Evolutionary conservation across 805 yeast species (phyloP).

Genomic region (Ogataea wickerhamii): DNA sequence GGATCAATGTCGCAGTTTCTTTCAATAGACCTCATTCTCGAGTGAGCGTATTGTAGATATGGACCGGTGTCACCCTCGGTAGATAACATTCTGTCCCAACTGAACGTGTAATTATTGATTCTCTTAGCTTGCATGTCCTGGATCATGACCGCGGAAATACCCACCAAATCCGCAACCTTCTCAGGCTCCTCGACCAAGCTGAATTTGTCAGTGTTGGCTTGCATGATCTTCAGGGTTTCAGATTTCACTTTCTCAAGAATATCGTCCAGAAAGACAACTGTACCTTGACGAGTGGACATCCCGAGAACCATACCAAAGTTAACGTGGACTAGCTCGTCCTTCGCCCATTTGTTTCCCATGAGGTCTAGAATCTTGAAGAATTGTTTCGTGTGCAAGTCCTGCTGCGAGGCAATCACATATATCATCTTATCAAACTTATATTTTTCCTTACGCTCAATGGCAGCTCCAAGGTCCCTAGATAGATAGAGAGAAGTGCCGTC

Average conservation of each 20-base stretch:
- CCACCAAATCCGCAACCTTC: constrained; percentile 89
- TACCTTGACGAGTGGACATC: constrained; percentile 97
- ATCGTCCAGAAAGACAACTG: constrained; percentile 94
- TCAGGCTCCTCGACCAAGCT: constrained; percentile 93
- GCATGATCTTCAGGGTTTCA: constrained; percentile 95
- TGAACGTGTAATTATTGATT: constrained; percentile 91
- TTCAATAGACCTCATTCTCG: constrained; percentile 91
- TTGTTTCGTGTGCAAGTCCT: constrained; percentile 91
- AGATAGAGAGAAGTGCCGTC: constrained; percentile 94
- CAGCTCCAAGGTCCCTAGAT: constrained; percentile 97
- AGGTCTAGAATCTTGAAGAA: constrained; percentile 90
- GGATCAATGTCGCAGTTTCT: constrained; percentile 65
- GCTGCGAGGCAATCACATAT: constrained; percentile 94
- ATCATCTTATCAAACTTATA: constrained; percentile 93
- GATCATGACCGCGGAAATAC: constrained; percentile 96
- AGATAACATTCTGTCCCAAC: constrained; percentile 97
- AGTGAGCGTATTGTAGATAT: constrained; percentile 96
- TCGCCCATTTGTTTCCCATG: constrained; percentile 88
- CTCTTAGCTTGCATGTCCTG: constrained; percentile 99
- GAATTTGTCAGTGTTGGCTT: constrained; percentile 83
- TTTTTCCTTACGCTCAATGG: constrained; percentile 79
- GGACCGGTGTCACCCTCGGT: constrained; percentile 99
- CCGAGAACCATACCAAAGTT: constrained; percentile 98
- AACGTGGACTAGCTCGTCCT: constrained; percentile 61
- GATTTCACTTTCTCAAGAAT: constrained; percentile 91